These are phyloP conservation scores for Ceratocystis destructans DNA, from an alignment of 2,329 filamentous ascomycete genomes.

Conservation along the genomic window DNA sequence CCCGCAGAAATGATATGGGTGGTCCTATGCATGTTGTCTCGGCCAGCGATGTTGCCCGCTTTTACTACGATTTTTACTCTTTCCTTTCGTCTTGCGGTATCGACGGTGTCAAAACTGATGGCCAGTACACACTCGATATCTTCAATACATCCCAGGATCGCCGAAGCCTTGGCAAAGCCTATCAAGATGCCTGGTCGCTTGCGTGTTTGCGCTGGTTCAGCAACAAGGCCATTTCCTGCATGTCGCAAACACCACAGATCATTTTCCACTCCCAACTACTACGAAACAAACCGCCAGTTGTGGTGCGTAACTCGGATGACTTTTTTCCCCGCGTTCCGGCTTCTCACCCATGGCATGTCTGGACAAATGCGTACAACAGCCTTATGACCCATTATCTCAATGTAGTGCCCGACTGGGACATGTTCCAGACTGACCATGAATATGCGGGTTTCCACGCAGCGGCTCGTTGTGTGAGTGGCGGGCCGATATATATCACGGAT, in stretches of 20 bases:
- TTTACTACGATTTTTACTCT: conserved; percentile 84
- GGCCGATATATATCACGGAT: conserved; percentile 91
- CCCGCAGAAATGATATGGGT: conserved; percentile 37
- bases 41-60: conserved; percentile 55
- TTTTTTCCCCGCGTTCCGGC: conserved; percentile 74
- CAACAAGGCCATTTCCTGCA: conserved; percentile 74
- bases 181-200: conserved; percentile 77
- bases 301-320: conserved; percentile 78
- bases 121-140: conserved; percentile 76
- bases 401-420: conserved; percentile 68
- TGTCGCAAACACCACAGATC: conserved; percentile 79
- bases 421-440: conserved; percentile 51
- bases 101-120: conserved; percentile 85
- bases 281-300: conserved; percentile 55
- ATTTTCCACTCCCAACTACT: conserved; percentile 75
- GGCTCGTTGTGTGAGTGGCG: conserved; percentile 76
- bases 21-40: conserved; percentile 61
- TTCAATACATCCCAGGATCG: conserved; percentile 55
- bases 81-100: conserved; percentile 65
- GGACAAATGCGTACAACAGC: conserved; percentile 81
- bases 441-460: conserved; percentile 81
- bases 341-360: conserved; percentile 89
- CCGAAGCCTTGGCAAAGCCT: conserved; percentile 56
- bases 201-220: conserved; percentile 66
- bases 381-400: conserved; percentile 76